Evolutionary conservation across 1,284 basidiomycete genomes (phyloP).

Genomic region (Microbotryum scabiosae): DNA sequence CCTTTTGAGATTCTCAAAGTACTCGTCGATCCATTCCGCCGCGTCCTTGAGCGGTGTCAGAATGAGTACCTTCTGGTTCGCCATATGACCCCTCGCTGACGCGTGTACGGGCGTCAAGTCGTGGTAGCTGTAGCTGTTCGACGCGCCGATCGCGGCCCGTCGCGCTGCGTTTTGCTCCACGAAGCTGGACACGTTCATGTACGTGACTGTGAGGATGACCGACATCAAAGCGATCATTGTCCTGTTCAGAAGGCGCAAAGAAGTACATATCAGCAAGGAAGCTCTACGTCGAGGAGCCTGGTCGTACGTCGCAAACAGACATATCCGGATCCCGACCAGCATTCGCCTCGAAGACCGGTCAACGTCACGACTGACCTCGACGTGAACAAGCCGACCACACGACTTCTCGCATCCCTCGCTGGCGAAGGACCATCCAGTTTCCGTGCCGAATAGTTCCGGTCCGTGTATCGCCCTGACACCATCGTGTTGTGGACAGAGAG

Average conservation of each 20-base stretch:
- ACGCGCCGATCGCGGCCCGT: neutral
- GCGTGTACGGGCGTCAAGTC: slow-evolving; percentile 16
- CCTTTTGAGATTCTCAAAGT: slow-evolving; percentile 18
- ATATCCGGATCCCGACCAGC: no score
- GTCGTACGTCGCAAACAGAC: neutral
- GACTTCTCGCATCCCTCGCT: neutral
- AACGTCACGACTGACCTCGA: neutral
- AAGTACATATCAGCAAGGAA: no score
- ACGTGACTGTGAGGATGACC: slow-evolving; percentile 11
- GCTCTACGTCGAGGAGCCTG: no score
- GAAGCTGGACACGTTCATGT: neutral
- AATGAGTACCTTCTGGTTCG: slow-evolving; percentile 14
- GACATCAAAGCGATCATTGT: neutral
- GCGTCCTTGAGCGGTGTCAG: slow-evolving; percentile 24
- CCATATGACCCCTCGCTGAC: neutral
- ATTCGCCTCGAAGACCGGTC: neutral
- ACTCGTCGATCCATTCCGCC: slow-evolving; percentile 16
- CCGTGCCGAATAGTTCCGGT: neutral
- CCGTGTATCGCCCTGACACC: neutral
- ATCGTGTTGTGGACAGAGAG: neutral
- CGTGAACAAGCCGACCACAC: neutral
- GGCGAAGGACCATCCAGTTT: neutral
- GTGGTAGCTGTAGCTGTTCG: neutral
- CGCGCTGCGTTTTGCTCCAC: neutral
- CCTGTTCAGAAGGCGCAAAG: neutral